These are phyloP conservation scores for Podaxis sp. DNA, from an alignment of 768 basidiomycete genomes.

Conservation along the genomic window DNA sequence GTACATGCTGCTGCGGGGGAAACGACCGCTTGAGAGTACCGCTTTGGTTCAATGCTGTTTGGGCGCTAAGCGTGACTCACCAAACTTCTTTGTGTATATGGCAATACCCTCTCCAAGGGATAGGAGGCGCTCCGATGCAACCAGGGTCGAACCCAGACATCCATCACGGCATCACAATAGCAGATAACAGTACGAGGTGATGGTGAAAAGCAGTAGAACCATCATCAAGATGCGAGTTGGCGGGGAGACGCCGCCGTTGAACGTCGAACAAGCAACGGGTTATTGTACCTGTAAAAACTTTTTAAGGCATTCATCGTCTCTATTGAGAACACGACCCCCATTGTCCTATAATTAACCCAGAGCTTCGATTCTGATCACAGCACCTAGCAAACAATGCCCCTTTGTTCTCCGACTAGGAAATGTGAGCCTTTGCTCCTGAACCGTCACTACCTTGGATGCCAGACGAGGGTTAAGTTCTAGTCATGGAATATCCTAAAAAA, in stretches of 20 bases:
- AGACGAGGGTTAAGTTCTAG: neutral
- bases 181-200: neutral
- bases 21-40: neutral
- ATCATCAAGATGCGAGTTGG: neutral
- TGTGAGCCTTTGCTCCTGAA: conserved; percentile 7
- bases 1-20: neutral
- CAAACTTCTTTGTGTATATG: neutral
- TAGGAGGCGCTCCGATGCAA: neutral
- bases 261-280: neutral
- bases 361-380: conserved; percentile 6
- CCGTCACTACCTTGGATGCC: neutral
- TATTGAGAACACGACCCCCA: neutral
- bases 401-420: conserved; percentile 3
- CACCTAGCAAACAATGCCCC: neutral
- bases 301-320: neutral
- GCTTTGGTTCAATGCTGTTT: neutral
- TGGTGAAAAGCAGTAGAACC: neutral
- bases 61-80: neutral
- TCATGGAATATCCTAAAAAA: neutral
- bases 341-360: conserved; percentile 10
- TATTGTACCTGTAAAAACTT: neutral
- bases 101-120: neutral
- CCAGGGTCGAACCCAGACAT: neutral
- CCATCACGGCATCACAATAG: neutral
- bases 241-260: neutral